A percentile compares a stretch with the other conserved stretches of the same genome.
These are phyloP conservation scores for Pestalotiopsis sp. DNA, from an alignment of 2,329 filamentous ascomycete genomes.

Conservation along the genomic window DNA sequence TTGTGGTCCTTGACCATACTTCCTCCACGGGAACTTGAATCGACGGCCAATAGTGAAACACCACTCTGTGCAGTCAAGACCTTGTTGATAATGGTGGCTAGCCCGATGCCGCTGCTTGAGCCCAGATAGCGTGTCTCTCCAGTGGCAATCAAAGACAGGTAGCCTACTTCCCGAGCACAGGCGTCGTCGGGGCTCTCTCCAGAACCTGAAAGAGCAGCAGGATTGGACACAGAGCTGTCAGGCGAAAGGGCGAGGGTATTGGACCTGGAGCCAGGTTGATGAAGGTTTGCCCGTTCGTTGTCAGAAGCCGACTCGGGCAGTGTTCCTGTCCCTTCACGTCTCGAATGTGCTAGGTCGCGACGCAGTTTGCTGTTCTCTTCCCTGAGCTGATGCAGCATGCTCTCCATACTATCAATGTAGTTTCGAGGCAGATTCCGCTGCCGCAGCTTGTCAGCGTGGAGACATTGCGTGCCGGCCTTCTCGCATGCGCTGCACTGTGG, in stretches of 20 bases:
- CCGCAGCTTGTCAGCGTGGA: conserved; percentile 3
- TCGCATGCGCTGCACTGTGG: conserved; percentile 5
- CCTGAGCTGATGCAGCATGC: neutral
- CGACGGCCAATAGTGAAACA: neutral
- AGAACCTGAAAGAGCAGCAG: neutral
- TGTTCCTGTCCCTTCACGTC: neutral
- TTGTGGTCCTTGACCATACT: neutral
- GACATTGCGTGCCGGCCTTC: neutral
- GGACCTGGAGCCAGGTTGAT: neutral
- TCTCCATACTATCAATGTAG: conserved; percentile 6
- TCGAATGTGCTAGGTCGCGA: neutral
- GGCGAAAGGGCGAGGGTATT: neutral
- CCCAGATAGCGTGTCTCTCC: conserved; percentile 2
- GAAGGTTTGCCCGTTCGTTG: neutral
- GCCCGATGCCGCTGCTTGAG: conserved; percentile 2
- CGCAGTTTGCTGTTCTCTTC: conserved; percentile 4
- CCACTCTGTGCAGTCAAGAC: neutral
- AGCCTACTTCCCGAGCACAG: conserved; percentile 1
- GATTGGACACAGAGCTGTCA: neutral
- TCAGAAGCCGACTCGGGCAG: neutral
- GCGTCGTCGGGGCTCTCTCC: neutral
- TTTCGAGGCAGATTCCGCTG: conserved; percentile 3
- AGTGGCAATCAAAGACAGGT: conserved; percentile 5
- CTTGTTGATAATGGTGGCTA: conserved; percentile 4
- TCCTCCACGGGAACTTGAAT: neutral